Evolutionary conservation across 306 rosid genomes (phyloP).

Genomic region (Quillaja saponaria): DNA sequence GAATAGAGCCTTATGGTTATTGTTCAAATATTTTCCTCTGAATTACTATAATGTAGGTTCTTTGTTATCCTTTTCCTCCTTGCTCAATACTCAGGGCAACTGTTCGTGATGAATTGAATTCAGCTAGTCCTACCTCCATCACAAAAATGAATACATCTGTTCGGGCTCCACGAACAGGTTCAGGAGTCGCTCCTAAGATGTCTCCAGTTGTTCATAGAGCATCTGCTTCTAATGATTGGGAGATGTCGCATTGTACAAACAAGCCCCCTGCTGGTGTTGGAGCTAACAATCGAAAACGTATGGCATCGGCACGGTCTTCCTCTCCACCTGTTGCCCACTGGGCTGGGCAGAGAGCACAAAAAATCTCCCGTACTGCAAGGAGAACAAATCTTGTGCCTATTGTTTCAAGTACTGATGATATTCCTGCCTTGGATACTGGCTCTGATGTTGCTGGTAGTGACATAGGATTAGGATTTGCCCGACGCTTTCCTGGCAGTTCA

Average conservation of each 20-base stretch:
- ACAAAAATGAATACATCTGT: conserved; percentile 70
- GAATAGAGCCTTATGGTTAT: conserved; percentile 14
- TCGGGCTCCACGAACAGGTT: conserved; percentile 90
- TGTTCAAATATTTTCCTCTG: conserved; percentile 16
- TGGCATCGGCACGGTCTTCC: conserved; percentile 69
- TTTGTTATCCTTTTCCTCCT: not conserved
- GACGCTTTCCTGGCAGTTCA: conserved; percentile 72
- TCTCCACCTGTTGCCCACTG: conserved; percentile 89
- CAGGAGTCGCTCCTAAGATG: conserved; percentile 77
- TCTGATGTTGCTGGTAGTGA: conserved; percentile 79
- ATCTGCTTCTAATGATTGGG: conserved; percentile 86
- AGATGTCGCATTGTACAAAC: conserved; percentile 63
- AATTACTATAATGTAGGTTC: not conserved
- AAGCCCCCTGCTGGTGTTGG: conserved; percentile 83
- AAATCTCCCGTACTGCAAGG: conserved; percentile 94
- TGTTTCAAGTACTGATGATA: conserved; percentile 75
- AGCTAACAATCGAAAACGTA: conserved; percentile 81
- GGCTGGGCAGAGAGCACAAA: conserved; percentile 89
- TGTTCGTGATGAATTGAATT: conserved; percentile 78
- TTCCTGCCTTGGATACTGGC: conserved; percentile 61
- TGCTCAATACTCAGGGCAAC: conserved; percentile 56
- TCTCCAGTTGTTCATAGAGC: conserved; percentile 81
- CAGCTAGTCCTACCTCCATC: conserved; percentile 77
- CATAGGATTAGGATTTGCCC: conserved; percentile 62
- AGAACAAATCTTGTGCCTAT: conserved; percentile 75